Conservation (phyloP, 2,329 filamentous ascomycete genomes). For the Colletotrichum musae region DNA sequence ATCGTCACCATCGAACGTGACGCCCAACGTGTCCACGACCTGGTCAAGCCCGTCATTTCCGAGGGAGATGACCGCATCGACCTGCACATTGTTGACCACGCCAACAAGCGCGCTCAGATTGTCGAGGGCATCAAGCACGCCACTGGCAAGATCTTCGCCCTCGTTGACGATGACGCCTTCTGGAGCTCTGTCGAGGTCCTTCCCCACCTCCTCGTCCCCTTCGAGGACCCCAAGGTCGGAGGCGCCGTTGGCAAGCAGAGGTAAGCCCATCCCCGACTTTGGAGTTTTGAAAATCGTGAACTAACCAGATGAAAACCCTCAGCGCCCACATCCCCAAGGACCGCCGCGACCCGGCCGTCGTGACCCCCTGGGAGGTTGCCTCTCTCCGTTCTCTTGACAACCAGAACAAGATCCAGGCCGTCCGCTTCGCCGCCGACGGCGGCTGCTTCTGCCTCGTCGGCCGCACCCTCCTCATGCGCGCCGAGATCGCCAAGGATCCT, state of each 20-base stretch:
- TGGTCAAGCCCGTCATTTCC: constrained; percentile 15
- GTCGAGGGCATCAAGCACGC: constrained; percentile 43
- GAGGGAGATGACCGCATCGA: constrained; percentile 33
- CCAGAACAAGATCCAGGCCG: constrained; percentile 40
- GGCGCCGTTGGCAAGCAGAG: constrained; percentile 45
- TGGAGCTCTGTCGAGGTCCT: constrained; percentile 42
- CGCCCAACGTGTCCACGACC: constrained; percentile 24
- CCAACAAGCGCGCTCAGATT: constrained; percentile 48
- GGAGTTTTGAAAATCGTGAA: background rate
- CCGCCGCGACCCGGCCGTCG: constrained; percentile 41
- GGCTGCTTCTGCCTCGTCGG: constrained; percentile 48
- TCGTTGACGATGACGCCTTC: constrained; percentile 49
- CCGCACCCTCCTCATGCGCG: constrained; percentile 47
- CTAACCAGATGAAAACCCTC: background rate
- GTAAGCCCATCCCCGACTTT: background rate
- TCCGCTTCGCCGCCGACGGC: constrained; percentile 44
- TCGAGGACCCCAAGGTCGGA: constrained; percentile 45
- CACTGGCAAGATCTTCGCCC: constrained; percentile 44
- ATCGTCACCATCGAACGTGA: constrained; percentile 45
- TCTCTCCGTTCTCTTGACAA: constrained; percentile 45
- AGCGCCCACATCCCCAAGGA: constrained; percentile 43
- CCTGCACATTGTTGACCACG: constrained; percentile 36
- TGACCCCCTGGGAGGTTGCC: constrained; percentile 48
- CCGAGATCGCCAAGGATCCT: constrained; percentile 43
- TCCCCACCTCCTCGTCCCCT: constrained; percentile 45